Base-by-base conservation (phyloP, 164 flowering plant species). In the Macadamia tetraphylla region DNA sequence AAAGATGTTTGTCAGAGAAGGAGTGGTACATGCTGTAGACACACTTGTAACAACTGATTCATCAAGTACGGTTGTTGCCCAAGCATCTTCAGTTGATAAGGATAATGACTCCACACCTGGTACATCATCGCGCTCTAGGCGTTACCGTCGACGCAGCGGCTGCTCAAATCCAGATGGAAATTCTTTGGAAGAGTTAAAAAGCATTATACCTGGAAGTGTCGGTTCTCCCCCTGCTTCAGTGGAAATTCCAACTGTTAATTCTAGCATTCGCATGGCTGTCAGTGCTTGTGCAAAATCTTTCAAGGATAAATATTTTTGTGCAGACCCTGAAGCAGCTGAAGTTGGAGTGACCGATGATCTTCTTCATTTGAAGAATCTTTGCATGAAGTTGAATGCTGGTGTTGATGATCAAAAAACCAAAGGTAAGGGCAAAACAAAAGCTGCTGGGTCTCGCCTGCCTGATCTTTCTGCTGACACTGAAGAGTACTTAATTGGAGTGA, bases 21-120 rank as follows among this genome's bases (percentile, higher is more conserved):
- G 99, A 59, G 94, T 94, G n/a, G 96, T 94, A 66, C 98, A 94
- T 86, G 98, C 99, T 61, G 88, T 94, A 30, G 97, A 92, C 61
- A 74, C 88, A 58, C 87, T 94, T 63, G 81, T 89, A 59, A 76
- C 81, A 30, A 65, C 84, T 30, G 83, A 78, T 51, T 68, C 83
- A 63, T 72, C 79, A 61, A 74, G 46, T 71, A 46, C 73, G 10
- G 43, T 62, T 65, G 40, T 75, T 74, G 53, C 82, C 42, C 85
- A 81, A 65, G 75, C 83, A 66, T 71, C 88, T 71, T 70, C 88
- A 0, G 51, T 67, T 48, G 97, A 90, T 52, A 94, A 88, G 82
- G 95, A 87, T 58, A 83, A 71, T 80, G 96, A 92, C 71, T 75
- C 80, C 71, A 69, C 73, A 35, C n/a, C 86, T 70, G 98, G 88